A percentile compares a stretch with the other conserved stretches of the same genome.
These are phyloP conservation scores for Aureobasidium namibiae DNA, from an alignment of 2,329 filamentous ascomycete species.

Conservation along the genomic window DNA sequence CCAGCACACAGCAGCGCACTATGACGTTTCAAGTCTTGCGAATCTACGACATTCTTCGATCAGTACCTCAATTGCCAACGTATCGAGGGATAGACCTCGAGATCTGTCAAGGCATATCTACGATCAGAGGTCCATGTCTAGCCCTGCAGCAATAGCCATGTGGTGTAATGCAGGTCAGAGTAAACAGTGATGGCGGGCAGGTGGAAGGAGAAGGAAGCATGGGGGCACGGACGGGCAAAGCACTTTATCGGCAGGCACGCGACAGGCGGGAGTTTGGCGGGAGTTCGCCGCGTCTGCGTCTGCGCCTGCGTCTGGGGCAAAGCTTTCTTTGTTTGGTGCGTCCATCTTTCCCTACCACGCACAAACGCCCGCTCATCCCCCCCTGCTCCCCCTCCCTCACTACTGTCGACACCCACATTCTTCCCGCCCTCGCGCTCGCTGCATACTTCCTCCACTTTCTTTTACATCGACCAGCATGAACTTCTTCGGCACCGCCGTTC, in stretches of 20 bases:
- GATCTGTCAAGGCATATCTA: not conserved
- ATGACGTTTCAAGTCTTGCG: not conserved
- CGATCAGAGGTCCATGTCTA: not conserved
- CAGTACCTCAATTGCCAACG: not conserved
- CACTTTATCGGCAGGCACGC: conserved; percentile 3
- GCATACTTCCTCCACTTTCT: not conserved
- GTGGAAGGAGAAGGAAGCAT: not conserved
- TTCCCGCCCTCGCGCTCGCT: not conserved
- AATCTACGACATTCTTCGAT: not conserved
- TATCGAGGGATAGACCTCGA: not conserved
- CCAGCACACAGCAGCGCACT: not conserved
- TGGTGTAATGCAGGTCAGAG: not conserved
- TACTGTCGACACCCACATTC: conserved; percentile 1
- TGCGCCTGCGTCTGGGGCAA: conserved; percentile 1
- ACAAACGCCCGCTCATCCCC: not conserved
- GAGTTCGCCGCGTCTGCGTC: no score
- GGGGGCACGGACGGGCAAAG: not conserved
- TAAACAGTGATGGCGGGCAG: not conserved
- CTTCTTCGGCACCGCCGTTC: conserved; percentile 9
- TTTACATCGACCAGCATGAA: not conserved
- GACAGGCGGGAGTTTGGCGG: not conserved
- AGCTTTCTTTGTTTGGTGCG: not conserved
- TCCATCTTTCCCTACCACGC: not conserved
- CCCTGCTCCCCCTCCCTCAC: not conserved
- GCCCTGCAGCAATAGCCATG: not conserved